Percentiles rank a stretch among this genome's conserved stretches.
These are phyloP conservation scores for Pythium angustatum DNA, from an alignment of 352 stramenopile species.

Conservation along the genomic window DNA sequence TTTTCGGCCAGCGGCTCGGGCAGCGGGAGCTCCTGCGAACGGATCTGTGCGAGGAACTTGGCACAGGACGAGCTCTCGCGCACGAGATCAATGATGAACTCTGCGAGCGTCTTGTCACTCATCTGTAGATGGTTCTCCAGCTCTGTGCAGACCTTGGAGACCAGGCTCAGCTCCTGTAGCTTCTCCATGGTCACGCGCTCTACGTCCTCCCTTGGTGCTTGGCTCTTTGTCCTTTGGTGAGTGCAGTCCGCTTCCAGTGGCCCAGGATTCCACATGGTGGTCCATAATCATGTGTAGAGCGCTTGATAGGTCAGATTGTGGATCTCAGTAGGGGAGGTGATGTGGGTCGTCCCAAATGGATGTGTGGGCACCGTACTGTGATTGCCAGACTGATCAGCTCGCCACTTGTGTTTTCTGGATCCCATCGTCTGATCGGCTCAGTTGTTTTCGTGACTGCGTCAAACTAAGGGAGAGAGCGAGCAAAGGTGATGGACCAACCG, in stretches of 20 bases:
- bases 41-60: constrained; percentile 60
- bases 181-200: constrained; percentile 66
- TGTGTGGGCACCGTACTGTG: constrained; percentile 6
- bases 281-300: not conserved
- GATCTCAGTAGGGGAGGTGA: no score
- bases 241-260: constrained; percentile 21
- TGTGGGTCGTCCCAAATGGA: constrained; percentile 8
- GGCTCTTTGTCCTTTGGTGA: constrained; percentile 3
- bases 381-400: not conserved
- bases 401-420: not conserved
- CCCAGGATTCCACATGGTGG: not conserved
- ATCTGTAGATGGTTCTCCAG: constrained; percentile 93
- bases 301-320: no score
- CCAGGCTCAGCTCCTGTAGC: constrained; percentile 85
- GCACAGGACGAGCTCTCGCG: constrained; percentile 67
- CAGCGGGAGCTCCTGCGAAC: constrained; percentile 63
- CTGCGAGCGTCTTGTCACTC: constrained; percentile 95
- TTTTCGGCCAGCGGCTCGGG: constrained; percentile 67
- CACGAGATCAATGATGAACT: constrained; percentile 95
- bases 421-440: constrained; percentile 5
- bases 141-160: constrained; percentile 89
- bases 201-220: constrained; percentile 9
- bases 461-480: constrained; percentile 17
- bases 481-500: not conserved
- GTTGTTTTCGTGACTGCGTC: constrained; percentile 20